Base-by-base conservation (phyloP, 163 green algal genomes). In the Scenedesmus sp. region DNA sequence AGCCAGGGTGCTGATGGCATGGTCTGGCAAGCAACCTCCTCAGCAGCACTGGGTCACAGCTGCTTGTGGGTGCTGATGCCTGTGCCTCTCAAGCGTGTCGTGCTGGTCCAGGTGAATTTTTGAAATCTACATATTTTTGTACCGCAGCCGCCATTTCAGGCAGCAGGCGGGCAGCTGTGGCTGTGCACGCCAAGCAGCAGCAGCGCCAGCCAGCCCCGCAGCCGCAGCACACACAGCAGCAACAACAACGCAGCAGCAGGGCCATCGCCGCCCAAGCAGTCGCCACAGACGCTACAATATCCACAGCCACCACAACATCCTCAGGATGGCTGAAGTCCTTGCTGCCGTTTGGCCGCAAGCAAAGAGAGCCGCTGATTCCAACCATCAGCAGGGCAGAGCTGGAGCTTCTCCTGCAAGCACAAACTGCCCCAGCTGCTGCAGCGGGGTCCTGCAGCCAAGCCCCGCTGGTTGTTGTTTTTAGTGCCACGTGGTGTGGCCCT, bases 401-500 rank as follows among this genome's bases (percentile, higher is more conserved):
- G 23, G 26, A 46, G 2, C 2, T 4, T 18, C 54, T 85, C 13
- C 87, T 91, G 70, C 52, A 82, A 18, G 26, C 54, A 55, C 23
- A 26, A 2, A 15, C 57, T 23, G n/a, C 57, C 9, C 7, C 86
- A 12, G 13, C 8, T 34, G 46, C 12, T 16, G 10, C 52, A 16
- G 70, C 85, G 64, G 85, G 66, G 64, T 64, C 84, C 26, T 56
- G 57, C 59, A 64, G 59, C n/a, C 57, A 23, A 52, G 81, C 34
- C 7, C 77, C 89, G 26, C 46, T 89, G 55, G 82, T 92, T 52
- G 89, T 89, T 2, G 76, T 89, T 8, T 89, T 92, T 12, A 82
- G 54, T 18, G 73, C 82, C 54, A 73, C 23, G 23, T 92, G 62
- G 82, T 92, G 89, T 70, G 89, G 89, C 26, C 89, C 89, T 9